Evolutionary conservation across 495 filamentous ascomycete species (phyloP).

Genomic region (Aspergillus leporis): DNA sequence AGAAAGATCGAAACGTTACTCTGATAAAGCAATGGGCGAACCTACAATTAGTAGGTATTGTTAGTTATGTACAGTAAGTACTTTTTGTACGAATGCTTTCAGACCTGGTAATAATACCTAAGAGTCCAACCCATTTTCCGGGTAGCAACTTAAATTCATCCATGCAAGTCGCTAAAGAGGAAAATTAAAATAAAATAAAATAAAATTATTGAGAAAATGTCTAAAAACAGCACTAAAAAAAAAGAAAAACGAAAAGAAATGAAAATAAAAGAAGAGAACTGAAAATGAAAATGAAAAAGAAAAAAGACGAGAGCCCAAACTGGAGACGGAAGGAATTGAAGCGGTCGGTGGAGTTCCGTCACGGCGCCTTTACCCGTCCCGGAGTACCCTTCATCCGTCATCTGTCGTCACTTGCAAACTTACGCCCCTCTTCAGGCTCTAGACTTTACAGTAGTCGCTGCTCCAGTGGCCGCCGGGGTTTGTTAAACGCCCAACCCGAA

Average conservation of each 20-base stretch:
- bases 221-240: background rate
- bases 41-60: background rate
- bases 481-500: constrained; percentile 31
- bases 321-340: constrained; percentile 25
- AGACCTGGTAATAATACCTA: background rate
- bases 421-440: constrained; percentile 25
- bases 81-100: background rate
- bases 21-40: background rate
- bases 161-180: background rate
- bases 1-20: background rate
- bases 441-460: constrained; percentile 23
- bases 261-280: background rate
- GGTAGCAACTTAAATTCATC: background rate
- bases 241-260: background rate
- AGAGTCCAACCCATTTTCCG: background rate
- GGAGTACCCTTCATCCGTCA: constrained; percentile 26
- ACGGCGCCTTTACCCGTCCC: constrained; percentile 34
- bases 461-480: constrained; percentile 12
- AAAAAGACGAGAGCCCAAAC: constrained; percentile 12
- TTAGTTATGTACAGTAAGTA: background rate
- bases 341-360: constrained; percentile 25
- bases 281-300: constrained; percentile 5
- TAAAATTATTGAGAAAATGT: background rate
- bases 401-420: constrained; percentile 24
- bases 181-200: constrained; percentile 6